Evolutionary conservation across 2,329 filamentous ascomycete genomes (phyloP).

Genomic region (Aspergillus flavus): DNA sequence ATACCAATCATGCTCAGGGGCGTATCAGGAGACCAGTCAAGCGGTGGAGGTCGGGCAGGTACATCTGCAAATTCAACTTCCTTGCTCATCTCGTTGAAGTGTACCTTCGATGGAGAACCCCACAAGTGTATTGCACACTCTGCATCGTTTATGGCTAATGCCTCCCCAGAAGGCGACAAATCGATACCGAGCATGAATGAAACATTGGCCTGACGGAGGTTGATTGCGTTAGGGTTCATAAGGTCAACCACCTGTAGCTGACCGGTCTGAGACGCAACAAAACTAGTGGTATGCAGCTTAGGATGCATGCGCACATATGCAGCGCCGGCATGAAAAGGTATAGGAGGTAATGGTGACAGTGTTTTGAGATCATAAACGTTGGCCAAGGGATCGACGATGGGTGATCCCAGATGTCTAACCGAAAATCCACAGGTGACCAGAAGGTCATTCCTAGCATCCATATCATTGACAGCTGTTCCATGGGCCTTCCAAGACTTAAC

Average conservation of each 20-base stretch:
- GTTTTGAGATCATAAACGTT: conserved; percentile 97
- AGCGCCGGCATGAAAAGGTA: conserved; percentile 88
- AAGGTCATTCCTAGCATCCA: conserved; percentile 95
- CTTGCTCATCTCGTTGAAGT: conserved; percentile 80
- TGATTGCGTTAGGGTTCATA: conserved; percentile 87
- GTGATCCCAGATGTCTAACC: conserved; percentile 73
- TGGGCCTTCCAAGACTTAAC: conserved; percentile 91
- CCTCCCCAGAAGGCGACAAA: conserved; percentile 84
- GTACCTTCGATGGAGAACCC: conserved; percentile 83
- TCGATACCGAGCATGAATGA: conserved; percentile 79
- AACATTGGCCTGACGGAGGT: conserved; percentile 79
- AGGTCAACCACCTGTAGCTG: conserved; percentile 96
- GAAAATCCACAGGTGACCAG: conserved; percentile 95
- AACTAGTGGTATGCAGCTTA: conserved; percentile 89
- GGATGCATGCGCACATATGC: conserved; percentile 97
- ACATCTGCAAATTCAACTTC: conserved; percentile 77
- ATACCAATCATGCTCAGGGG: conserved; percentile 85
- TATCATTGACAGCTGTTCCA: conserved; percentile 85
- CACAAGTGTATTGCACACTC: conserved; percentile 81
- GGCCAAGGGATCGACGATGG: conserved; percentile 87
- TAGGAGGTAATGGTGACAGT: conserved; percentile 81
- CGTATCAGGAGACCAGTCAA: conserved; percentile 74
- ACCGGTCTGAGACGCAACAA: conserved; percentile 87
- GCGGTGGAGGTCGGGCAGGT: conserved; percentile 60
- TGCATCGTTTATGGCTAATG: conserved; percentile 76